Evolutionary conservation across 129 eudicot genomes (phyloP), one percentile per base, ranked within the genome.

Genomic region (Silybum marianum): DNA sequence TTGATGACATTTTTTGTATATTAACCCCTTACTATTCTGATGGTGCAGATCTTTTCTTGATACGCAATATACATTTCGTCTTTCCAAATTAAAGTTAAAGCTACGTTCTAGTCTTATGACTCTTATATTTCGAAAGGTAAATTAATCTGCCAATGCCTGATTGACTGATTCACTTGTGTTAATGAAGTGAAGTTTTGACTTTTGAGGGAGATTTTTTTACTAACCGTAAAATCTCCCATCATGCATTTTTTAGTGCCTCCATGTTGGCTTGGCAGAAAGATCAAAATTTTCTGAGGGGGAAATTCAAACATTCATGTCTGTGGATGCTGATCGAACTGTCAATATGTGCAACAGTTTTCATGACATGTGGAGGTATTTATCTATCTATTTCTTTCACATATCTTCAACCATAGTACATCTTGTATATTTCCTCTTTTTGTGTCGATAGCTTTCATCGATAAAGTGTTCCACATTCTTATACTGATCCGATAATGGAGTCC

Each of bases 271-370:
- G 36, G 91, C 97, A 28, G 91, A 92, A 80, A 88, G 94, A 77
- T 86, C 97, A 68, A 91, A 84, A 25, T 93, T 93, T 86, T 93
- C 98, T 2, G 96, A 90, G 83, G 98, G 98, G 66, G 98, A 93
- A 78, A 92, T 95, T 83, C 99, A 95, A 84, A 95, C 99, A 69
- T 95, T 90, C 86, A 95, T 95, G 99, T 95, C 99, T 14, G 92
- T 95, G 19, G 99, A 95, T 88, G 97, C 90, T 71, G 99, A 95
- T 73, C 90, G 97, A 78, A 89, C 91, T 48, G 93, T 92, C 58
- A 95, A 95, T 87, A 77, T 95, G 81, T 86, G 92, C 92, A 95
- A 90, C 93, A 92, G 97, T 88, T 86, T 92, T 70, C 97, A 95
- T 85, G 99, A 95, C 69, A 88, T 92, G 93, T 95, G 99, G 99